Evolutionary conservation across 2,329 filamentous ascomycete genomes (phyloP).

Genomic region (Hymenoscyphus infarciens): DNA sequence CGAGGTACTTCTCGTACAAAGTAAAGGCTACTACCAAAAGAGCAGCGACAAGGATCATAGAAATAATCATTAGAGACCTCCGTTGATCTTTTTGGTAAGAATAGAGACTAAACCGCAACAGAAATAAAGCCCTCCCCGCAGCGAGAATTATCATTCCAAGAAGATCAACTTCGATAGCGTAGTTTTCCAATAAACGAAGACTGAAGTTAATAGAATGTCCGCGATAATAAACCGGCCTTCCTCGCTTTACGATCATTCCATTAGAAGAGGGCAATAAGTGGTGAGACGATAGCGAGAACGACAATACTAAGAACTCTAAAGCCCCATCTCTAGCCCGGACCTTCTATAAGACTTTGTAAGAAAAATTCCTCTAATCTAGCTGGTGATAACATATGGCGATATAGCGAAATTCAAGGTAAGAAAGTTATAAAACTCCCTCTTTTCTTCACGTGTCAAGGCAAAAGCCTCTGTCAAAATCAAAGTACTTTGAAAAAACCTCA

Average conservation of each 20-base stretch:
- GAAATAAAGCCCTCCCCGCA: conserved; percentile 58
- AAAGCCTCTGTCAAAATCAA: no score
- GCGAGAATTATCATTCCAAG: conserved; percentile 57
- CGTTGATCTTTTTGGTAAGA: conserved; percentile 30
- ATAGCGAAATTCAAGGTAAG: no score
- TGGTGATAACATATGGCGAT: conserved; percentile 55
- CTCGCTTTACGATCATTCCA: conserved; percentile 57
- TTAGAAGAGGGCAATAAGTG: conserved; percentile 50
- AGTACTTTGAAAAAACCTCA: no score
- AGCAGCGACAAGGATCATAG: conserved; percentile 55
- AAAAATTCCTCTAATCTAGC: conserved; percentile 58
- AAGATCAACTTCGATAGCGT: conserved; percentile 26
- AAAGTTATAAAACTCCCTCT: no score
- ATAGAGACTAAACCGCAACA: conserved; percentile 65
- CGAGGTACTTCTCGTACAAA: conserved; percentile 55
- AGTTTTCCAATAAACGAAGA: no score
- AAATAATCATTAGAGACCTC: conserved; percentile 39
- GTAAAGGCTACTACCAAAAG: conserved; percentile 53
- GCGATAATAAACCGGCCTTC: conserved; percentile 56
- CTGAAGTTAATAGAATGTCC: conserved; percentile 45
- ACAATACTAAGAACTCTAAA: conserved; percentile 66
- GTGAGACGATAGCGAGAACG: conserved; percentile 56
- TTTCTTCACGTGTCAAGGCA: no score
- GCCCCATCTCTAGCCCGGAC: conserved; percentile 62
- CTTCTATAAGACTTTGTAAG: conserved; percentile 49